Evolutionary conservation across 164 flowering plant species (phyloP).

Genomic region (Magnolia kwangsiensis): DNA sequence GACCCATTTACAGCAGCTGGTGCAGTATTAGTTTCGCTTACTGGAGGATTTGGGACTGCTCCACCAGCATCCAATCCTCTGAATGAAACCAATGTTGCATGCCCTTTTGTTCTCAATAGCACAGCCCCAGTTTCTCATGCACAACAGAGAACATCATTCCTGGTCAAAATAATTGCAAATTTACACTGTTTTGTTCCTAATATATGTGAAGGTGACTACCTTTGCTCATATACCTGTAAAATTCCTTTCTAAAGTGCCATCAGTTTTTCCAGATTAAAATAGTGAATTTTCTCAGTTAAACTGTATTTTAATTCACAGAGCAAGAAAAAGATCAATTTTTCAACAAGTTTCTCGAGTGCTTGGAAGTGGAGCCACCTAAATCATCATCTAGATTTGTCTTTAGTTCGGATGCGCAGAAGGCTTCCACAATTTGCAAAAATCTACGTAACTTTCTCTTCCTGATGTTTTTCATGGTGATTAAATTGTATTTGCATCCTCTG

Average conservation of each 20-base stretch:
- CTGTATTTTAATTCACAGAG: slow-evolving; percentile 46
- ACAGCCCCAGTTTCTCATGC: slow-evolving; percentile 60
- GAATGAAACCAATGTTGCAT: slow-evolving; percentile 33
- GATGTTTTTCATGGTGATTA: slow-evolving; percentile 2
- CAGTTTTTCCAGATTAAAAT: background rate
- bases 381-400: slow-evolving; percentile 32
- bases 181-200: slow-evolving; percentile 91
- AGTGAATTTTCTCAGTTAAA: background rate
- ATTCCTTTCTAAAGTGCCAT: background rate
- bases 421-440: slow-evolving; percentile 53
- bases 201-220: slow-evolving; percentile 72
- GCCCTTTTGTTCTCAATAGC: slow-evolving; percentile 36
- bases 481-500: slow-evolving; percentile 3
- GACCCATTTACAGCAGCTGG: slow-evolving; percentile 72
- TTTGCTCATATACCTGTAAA: background rate
- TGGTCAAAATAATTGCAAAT: slow-evolving; percentile 95
- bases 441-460: slow-evolving; percentile 43
- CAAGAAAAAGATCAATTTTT: slow-evolving; percentile 83
- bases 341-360: slow-evolving; percentile 59
- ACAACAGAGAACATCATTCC: slow-evolving; percentile 84
- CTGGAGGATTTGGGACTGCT: slow-evolving; percentile 11
- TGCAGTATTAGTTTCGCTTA: slow-evolving; percentile 40
- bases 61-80: slow-evolving; percentile 19
- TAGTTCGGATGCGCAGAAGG: slow-evolving; percentile 37
- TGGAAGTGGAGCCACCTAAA: slow-evolving; percentile 46